These are phyloP conservation scores for Schwanniomyces etchellsii DNA, from an alignment of 1,139 yeast species.

Conservation along the genomic window DNA sequence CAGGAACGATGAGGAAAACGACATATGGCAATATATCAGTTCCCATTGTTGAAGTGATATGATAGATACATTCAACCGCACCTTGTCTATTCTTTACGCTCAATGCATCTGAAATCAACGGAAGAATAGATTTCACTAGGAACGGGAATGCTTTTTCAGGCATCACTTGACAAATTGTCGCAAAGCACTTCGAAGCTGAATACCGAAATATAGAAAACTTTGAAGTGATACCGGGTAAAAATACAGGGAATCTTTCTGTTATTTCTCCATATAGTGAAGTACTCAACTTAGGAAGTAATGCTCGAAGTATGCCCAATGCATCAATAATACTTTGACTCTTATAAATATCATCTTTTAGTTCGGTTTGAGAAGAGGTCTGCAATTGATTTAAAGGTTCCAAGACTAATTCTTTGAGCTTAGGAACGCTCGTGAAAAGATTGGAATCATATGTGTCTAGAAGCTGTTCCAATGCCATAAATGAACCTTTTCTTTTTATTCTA, in stretches of 20 bases:
- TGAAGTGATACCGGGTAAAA: slow-evolving; percentile 63
- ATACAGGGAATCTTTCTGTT: slow-evolving; percentile 37
- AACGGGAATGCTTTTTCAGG: slow-evolving; percentile 75
- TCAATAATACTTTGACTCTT: slow-evolving; percentile 83
- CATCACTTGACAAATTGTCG: slow-evolving; percentile 69
- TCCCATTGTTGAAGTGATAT: slow-evolving; percentile 82
- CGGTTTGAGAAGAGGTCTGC: slow-evolving; percentile 22
- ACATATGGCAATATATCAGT: slow-evolving; percentile 87
- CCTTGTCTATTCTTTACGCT: slow-evolving; percentile 81
- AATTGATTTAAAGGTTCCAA: slow-evolving; percentile 53
- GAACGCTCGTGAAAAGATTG: slow-evolving; percentile 53
- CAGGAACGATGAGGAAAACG: slow-evolving; percentile 92
- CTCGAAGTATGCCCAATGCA: slow-evolving; percentile 76
- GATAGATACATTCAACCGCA: slow-evolving; percentile 86
- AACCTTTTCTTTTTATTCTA: slow-evolving; percentile 77
- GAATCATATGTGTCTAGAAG: slow-evolving; percentile 47
- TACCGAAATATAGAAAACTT: slow-evolving; percentile 77
- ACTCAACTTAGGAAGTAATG: slow-evolving; percentile 63
- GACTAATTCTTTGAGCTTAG: slow-evolving; percentile 64
- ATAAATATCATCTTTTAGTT: slow-evolving; percentile 38
- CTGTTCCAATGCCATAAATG: slow-evolving; percentile 62
- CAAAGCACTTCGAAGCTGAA: slow-evolving; percentile 86
- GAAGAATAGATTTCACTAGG: slow-evolving; percentile 72
- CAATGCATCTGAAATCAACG: slow-evolving; percentile 79
- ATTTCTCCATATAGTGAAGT: slow-evolving; percentile 45